Evolutionary conservation across 73 alveolate genomes (phyloP).

Genomic region (Symbiodinium natans): DNA sequence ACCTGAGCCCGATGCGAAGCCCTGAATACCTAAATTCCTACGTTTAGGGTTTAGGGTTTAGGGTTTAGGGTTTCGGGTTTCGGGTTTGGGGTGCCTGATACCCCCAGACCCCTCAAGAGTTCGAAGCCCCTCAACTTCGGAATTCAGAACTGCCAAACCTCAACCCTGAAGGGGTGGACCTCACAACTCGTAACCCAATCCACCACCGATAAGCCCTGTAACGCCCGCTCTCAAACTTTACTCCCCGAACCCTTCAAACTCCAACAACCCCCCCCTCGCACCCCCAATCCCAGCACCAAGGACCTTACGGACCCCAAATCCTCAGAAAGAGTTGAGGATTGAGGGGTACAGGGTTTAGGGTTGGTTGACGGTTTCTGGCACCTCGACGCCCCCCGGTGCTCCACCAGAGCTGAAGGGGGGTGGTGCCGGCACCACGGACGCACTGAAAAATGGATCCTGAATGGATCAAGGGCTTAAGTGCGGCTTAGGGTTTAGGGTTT

Average conservation of each 20-base stretch:
- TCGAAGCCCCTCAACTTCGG: too few relatives aligned
- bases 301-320: not conserved
- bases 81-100: too few relatives aligned
- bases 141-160: too few relatives aligned
- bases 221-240: not conserved
- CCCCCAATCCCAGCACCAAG: not conserved
- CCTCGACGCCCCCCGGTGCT: not conserved
- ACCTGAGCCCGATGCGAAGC: too few relatives aligned
- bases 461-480: not conserved
- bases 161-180: too few relatives aligned
- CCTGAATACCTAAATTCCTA: too few relatives aligned
- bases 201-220: not conserved
- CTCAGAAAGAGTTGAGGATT: not conserved
- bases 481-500: not conserved
- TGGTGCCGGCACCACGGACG: not conserved
- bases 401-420: not conserved
- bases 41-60: not conserved
- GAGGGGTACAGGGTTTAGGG: too few relatives aligned
- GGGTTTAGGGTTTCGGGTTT: not conserved
- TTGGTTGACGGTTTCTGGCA: too few relatives aligned
- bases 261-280: too few relatives aligned
- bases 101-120: too few relatives aligned
- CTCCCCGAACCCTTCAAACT: too few relatives aligned
- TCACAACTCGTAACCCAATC: too few relatives aligned
- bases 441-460: not conserved